Conservation (phyloP, 2,329 filamentous ascomycete species). For the Penicillium sumatraense region DNA sequence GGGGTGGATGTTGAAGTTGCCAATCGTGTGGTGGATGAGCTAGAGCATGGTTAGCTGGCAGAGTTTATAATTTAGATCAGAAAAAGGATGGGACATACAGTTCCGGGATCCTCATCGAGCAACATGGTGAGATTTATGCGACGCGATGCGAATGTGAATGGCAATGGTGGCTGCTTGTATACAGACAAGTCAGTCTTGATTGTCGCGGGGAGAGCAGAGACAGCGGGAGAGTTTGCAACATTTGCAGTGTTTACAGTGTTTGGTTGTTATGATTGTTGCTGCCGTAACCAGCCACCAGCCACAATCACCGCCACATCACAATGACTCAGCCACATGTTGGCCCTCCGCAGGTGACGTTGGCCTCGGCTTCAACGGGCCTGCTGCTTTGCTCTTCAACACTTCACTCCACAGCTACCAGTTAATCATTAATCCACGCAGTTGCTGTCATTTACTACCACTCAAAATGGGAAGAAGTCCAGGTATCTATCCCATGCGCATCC, state of each 20-base stretch:
- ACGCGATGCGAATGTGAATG: no score
- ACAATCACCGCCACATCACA: neutral
- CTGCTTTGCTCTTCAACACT: slow-evolving; percentile 1
- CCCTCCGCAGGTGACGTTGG: slow-evolving; percentile 34
- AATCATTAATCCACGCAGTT: neutral
- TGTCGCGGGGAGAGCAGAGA: neutral
- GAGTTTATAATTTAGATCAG: no score
- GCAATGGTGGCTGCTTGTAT: no score
- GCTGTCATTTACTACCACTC: neutral
- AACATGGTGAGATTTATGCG: slow-evolving; percentile 87
- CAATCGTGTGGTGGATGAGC: slow-evolving; percentile 89
- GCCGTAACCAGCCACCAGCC: slow-evolving; percentile 42
- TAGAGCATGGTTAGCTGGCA: no score
- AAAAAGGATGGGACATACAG: slow-evolving; percentile 62
- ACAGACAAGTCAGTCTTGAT: no score
- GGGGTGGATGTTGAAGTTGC: slow-evolving; percentile 91
- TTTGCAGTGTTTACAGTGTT: no score
- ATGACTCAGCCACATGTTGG: slow-evolving; percentile 39
- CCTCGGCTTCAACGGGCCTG: slow-evolving; percentile 1
- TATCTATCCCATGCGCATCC: slow-evolving; percentile 35
- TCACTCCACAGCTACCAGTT: neutral
- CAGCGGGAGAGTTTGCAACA: no score
- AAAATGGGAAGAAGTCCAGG: slow-evolving; percentile 57
- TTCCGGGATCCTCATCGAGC: slow-evolving; percentile 89
- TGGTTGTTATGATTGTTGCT: slow-evolving; percentile 39